Evolutionary conservation across 768 basidiomycete species (phyloP).

Genomic region (Kwoniella europaea): DNA sequence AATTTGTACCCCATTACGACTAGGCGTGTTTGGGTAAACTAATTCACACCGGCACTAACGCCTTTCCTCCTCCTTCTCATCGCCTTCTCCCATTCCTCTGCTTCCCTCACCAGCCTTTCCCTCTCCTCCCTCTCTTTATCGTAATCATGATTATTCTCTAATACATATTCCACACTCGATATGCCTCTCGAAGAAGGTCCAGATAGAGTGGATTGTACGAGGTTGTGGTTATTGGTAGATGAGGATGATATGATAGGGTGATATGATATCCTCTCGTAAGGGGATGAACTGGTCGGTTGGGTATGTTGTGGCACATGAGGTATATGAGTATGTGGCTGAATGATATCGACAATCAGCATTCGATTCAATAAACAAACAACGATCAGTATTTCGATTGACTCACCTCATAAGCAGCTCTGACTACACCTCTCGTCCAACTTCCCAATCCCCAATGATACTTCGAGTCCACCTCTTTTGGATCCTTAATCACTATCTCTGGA

Average conservation of each 20-base stretch:
- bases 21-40: not conserved
- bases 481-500: conserved; percentile 38
- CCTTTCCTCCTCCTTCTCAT: conserved; percentile 16
- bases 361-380: not conserved
- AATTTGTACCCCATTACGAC: not conserved
- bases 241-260: conserved; percentile 24
- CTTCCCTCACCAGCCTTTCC: conserved; percentile 33
- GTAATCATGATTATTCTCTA: conserved; percentile 25
- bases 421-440: conserved; percentile 38
- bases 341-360: not conserved
- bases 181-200: conserved; percentile 32
- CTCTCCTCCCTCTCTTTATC: conserved; percentile 13
- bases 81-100: conserved; percentile 42
- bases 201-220: conserved; percentile 18
- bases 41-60: conserved; percentile 7
- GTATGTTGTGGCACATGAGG: conserved; percentile 50
- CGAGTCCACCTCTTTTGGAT: conserved; percentile 21
- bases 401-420: conserved; percentile 52
- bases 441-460: conserved; percentile 35
- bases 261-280: conserved; percentile 11
- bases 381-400: conserved; percentile 3
- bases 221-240: conserved; percentile 5
- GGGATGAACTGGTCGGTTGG: conserved; percentile 35
- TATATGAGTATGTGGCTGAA: conserved; percentile 55
- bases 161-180: conserved; percentile 51